Conservation (phyloP, 129 eudicot species). For the Sambucus nigra region DNA sequence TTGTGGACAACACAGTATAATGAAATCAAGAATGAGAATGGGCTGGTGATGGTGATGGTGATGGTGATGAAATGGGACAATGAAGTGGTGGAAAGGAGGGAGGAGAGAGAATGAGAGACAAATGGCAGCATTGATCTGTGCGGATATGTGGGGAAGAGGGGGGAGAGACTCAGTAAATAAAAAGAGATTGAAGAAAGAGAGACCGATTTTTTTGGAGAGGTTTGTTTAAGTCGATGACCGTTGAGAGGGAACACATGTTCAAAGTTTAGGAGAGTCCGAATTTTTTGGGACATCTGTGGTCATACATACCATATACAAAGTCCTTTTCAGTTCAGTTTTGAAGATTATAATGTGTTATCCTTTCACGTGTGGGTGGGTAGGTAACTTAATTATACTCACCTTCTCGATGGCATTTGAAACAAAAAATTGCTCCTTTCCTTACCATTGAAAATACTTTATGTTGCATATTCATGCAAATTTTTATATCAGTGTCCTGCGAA, state of each 20-base stretch:
- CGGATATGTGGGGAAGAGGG: constrained; percentile 37
- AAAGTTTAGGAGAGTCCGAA: constrained; percentile 7
- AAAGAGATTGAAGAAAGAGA: neutral
- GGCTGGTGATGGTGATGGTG: neutral
- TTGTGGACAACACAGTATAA: neutral
- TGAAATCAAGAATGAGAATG: neutral
- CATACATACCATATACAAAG: neutral
- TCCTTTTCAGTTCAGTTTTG: constrained; percentile 2
- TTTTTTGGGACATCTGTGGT: constrained; percentile 8
- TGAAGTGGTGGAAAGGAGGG: constrained; percentile 1
- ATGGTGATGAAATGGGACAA: neutral
- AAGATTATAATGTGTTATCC: neutral
- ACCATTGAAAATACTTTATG: too few species aligned
- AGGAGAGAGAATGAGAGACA: neutral
- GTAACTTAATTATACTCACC: too few species aligned
- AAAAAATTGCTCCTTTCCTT: too few species aligned
- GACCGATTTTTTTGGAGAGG: constrained; percentile 24
- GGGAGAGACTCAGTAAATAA: constrained; percentile 35
- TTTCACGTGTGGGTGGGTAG: neutral
- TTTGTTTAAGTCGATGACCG: constrained; percentile 27
- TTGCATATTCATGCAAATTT: too few species aligned
- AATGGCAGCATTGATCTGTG: constrained; percentile 17
- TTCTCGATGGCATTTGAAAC: too few species aligned
- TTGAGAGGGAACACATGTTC: constrained; percentile 15
- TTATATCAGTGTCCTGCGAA: too few species aligned